Percentiles rank a stretch among this genome's conserved stretches.
phyloP scores from a whole-genome alignment of 441 rosid species.

The Pelargonium myrrhifolium region DNA sequence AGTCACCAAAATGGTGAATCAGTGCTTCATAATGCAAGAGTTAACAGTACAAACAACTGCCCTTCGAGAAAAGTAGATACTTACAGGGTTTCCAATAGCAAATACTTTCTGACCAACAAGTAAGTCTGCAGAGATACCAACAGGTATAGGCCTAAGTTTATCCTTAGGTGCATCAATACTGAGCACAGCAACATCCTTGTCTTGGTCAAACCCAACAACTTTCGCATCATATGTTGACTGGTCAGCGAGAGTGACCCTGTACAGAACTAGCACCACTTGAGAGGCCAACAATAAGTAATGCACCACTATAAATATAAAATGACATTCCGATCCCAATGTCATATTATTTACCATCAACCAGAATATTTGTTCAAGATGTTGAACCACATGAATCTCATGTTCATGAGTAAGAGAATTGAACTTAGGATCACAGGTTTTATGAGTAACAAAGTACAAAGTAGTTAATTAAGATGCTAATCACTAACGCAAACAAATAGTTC shows the following conservation, averaged over 20 bases:
- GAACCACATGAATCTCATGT: background rate
- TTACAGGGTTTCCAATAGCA: constrained; percentile 81
- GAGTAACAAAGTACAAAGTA: too few species aligned
- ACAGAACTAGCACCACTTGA: constrained; percentile 20
- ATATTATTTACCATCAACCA: background rate
- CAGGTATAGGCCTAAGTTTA: constrained; percentile 74
- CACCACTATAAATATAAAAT: too few species aligned
- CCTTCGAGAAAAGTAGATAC: constrained; percentile 19
- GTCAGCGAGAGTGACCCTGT: constrained; percentile 86
- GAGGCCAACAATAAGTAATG: constrained; percentile 9
- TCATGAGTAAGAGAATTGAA: background rate
- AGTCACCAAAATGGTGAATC: too few species aligned
- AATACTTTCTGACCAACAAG: constrained; percentile 97
- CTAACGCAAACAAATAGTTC: too few species aligned
- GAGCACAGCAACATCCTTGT: constrained; percentile 92
- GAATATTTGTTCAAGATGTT: background rate
- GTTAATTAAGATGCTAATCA: too few species aligned
- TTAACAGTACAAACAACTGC: background rate
- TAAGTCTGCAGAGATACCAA: constrained; percentile 88
- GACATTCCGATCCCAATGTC: too few species aligned
- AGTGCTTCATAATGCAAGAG: background rate
- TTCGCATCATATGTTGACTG: constrained; percentile 73
- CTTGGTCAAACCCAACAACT: constrained; percentile 93
- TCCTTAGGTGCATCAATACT: constrained; percentile 61
- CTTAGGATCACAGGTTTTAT: too few species aligned